These are phyloP conservation scores for Fusarium siculi DNA, from an alignment of 2,329 filamentous ascomycete species.

Conservation along the genomic window DNA sequence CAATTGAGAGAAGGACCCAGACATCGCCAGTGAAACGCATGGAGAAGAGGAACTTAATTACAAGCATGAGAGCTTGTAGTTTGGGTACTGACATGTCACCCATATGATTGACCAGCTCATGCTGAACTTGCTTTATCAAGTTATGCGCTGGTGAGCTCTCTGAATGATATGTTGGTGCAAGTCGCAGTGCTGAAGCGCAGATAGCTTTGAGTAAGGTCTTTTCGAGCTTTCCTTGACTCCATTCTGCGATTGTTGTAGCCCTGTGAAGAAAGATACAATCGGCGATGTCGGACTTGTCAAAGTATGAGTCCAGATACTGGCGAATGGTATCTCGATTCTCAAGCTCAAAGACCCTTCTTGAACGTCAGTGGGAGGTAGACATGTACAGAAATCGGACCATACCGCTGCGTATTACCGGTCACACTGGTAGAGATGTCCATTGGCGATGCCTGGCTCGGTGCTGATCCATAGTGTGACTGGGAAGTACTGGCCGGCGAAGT, in stretches of 20 bases:
- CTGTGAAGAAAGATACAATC: constrained; percentile 39
- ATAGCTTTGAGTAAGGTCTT: constrained; percentile 34
- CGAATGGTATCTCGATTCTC: constrained; percentile 3
- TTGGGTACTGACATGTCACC: constrained; percentile 18
- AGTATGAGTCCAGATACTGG: constrained; percentile 37
- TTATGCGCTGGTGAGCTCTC: not conserved
- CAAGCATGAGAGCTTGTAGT: constrained; percentile 38
- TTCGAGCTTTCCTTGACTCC: constrained; percentile 37
- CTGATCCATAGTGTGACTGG: constrained; percentile 5
- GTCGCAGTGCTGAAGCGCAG: constrained; percentile 17
- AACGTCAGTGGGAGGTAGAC: not conserved
- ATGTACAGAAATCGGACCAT: fast-evolving
- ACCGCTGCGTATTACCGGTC: not conserved
- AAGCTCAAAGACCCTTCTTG: constrained; percentile 18
- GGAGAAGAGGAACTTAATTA: constrained; percentile 29
- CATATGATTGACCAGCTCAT: not conserved
- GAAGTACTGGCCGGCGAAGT: constrained; percentile 12
- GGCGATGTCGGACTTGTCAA: constrained; percentile 29
- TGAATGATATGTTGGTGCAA: not conserved
- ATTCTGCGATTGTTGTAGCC: constrained; percentile 38
- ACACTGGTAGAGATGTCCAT: not conserved
- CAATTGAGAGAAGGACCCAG: constrained; percentile 39
- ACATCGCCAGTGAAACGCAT: constrained; percentile 23
- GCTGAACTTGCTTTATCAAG: constrained; percentile 40
- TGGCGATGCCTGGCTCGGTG: not conserved